These are phyloP conservation scores for Venturia pyrina DNA, from an alignment of 2,329 filamentous ascomycete species.

Conservation along the genomic window DNA sequence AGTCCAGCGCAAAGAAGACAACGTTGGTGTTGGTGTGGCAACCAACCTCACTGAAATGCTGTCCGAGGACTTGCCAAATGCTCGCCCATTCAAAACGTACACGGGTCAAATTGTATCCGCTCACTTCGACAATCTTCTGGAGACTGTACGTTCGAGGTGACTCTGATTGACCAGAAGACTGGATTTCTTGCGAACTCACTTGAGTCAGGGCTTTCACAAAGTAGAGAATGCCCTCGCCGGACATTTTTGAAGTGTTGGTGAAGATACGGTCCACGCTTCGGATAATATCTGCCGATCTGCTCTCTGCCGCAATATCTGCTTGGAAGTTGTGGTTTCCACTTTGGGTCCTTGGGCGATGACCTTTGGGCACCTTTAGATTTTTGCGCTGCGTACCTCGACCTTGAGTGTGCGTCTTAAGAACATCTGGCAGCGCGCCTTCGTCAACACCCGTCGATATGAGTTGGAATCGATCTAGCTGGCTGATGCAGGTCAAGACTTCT, in stretches of 20 bases:
- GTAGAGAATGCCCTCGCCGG: conserved; percentile 87
- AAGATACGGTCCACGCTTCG: conserved; percentile 93
- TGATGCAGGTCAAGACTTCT: conserved; percentile 89
- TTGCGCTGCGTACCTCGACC: conserved; percentile 33
- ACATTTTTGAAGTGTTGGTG: conserved; percentile 87
- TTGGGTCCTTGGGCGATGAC: conserved; percentile 36
- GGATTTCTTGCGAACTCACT: conserved; percentile 98
- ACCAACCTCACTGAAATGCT: conserved; percentile 96
- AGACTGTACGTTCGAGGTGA: conserved; percentile 93
- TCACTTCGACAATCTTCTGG: conserved; percentile 97
- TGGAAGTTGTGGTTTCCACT: conserved; percentile 45
- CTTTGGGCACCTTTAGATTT: conserved; percentile 52
- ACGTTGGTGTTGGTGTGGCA: conserved; percentile 95
- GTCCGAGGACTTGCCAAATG: conserved; percentile 94
- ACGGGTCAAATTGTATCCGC: conserved; percentile 98
- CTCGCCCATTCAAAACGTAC: conserved; percentile 97
- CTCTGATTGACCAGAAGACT: conserved; percentile 91
- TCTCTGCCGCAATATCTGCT: conserved; percentile 80
- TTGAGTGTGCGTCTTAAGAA: conserved; percentile 48
- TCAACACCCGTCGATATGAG: conserved; percentile 91
- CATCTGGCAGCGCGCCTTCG: conserved; percentile 83
- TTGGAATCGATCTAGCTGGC: conserved; percentile 89
- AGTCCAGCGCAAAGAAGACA: conserved; percentile 95
- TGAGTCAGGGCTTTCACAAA: conserved; percentile 89
- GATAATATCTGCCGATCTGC: conserved; percentile 84